phyloP scores from a whole-genome alignment of 1,284 basidiomycete species.

The Meira miltonrushii region DNA sequence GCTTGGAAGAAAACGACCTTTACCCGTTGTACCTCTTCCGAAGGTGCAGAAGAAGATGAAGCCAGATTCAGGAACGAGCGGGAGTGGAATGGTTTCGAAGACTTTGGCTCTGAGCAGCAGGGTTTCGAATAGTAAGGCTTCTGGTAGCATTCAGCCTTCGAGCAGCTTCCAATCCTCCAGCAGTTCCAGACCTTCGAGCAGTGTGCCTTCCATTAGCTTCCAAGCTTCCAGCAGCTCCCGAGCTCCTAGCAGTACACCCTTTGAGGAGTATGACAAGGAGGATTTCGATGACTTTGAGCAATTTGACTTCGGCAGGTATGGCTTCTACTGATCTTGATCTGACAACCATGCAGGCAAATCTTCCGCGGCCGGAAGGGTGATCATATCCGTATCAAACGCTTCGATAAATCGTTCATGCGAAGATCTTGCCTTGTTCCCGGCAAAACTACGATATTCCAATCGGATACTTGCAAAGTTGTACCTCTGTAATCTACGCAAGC shows the following conservation, averaged over 20 bases:
- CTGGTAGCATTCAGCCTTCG: no score
- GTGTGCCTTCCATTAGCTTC: no score
- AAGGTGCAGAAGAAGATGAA: no score
- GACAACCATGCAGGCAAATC: conserved; percentile 35
- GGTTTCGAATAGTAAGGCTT: no score
- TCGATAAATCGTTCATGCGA: conserved; percentile 49
- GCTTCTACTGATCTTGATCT: neutral
- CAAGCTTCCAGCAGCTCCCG: neutral
- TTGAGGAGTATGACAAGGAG: neutral
- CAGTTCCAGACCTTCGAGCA: neutral
- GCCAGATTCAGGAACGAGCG: no score
- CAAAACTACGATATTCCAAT: conserved; percentile 46
- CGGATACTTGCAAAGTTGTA: conserved; percentile 50
- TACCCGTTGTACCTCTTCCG: no score
- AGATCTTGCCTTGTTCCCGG: conserved; percentile 35
- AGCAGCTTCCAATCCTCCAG: neutral
- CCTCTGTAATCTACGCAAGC: conserved; percentile 42
- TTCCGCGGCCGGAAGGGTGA: conserved; percentile 32
- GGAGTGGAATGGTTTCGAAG: no score
- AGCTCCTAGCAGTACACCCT: neutral
- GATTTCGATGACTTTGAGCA: neutral
- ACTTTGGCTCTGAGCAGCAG: no score
- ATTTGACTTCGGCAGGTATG: no score
- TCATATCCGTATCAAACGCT: conserved; percentile 45
- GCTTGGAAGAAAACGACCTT: no score